Percentiles rank a stretch among this genome's conserved stretches.
These are phyloP conservation scores for Pisolithus sp. DNA, from an alignment of 768 basidiomycete genomes.

Conservation along the genomic window DNA sequence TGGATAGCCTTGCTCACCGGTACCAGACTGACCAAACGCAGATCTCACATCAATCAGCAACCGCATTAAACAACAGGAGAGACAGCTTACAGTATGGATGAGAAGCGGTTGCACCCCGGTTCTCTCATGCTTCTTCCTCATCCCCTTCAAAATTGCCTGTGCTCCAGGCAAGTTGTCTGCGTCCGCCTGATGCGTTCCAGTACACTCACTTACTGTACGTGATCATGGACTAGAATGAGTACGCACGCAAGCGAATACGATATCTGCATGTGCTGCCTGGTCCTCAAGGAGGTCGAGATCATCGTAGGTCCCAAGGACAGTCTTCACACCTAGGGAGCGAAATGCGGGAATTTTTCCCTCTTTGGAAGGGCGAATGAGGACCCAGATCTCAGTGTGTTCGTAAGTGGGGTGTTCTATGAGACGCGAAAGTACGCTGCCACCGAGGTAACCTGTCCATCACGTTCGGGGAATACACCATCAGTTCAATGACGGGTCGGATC, in stretches of 20 bases:
- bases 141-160: constrained; percentile 43
- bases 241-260: constrained; percentile 36
- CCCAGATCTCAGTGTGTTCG: constrained; percentile 19
- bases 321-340: constrained; percentile 19
- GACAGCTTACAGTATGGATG: constrained; percentile 53
- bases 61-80: not conserved
- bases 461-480: not conserved
- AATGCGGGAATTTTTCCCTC: constrained; percentile 17
- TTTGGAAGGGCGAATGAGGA: constrained; percentile 24
- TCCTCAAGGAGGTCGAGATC: constrained; percentile 38
- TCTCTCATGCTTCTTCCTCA: constrained; percentile 39
- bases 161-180: constrained; percentile 41
- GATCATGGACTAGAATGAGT: too few species aligned
- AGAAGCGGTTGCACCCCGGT: constrained; percentile 41
- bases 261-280: constrained; percentile 38
- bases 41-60: not conserved
- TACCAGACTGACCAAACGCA: constrained; percentile 38
- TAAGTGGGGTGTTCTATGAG: constrained; percentile 23
- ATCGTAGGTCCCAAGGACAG: constrained; percentile 38
- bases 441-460: constrained; percentile 27
- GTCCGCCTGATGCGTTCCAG: constrained; percentile 32
- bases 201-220: not conserved
- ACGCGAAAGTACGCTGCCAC: constrained; percentile 26
- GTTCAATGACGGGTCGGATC: not conserved
- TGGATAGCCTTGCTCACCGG: constrained; percentile 26